Base-by-base conservation (phyloP, 2,329 filamentous ascomycete species). In the Periglandula ipomoeae region DNA sequence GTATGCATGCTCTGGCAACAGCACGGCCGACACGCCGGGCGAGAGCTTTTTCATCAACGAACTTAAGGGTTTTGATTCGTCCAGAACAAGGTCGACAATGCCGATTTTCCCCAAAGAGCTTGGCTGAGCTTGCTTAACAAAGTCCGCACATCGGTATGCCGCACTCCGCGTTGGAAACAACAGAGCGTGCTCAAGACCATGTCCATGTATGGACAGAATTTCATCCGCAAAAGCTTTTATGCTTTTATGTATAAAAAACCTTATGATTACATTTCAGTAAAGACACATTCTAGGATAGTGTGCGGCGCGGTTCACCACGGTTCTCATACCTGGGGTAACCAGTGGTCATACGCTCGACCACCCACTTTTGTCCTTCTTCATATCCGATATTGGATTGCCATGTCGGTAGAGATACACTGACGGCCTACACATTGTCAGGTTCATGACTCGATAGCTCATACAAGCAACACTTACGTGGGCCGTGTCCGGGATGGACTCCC, bases 381-480 rank as follows among this genome's bases (percentile, higher is more conserved):
- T 98, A 98, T 37, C 82, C 91, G 35, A 98, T 75, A 60, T 95
- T 97, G 55, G 89, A 76, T 56, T 76, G 77, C 93, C 93, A 98
- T 69, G 89, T 94, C 35, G 93, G 93, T 23, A 98, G 73, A 15
- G 93, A 97, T 38, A 97, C 91, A 65, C 91, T 97, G 55, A 97
- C 88, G 55, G 91, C 93, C 90, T 96, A 30, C 45, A 13, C 23
- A 20, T 22, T 19, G 23, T 53, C 26, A 46, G 20, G 19, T 27
- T 23, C 13, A 42, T 47, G 2, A 24, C 34, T 10, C 17, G 5
- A 20, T 6, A 7, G 17, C 17, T 8, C 40, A 2, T 7, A 26
- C 20, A 10, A 35, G 19, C 11, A 30, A 4, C 2, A 74, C 80
- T 70, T 72, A 89, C 85, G 73, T 91, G 87, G 50, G 84, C 79